Evolutionary conservation across 306 rosid genomes (phyloP), one percentile per base, ranked within the genome.

Genomic region (Begonia peltatifolia): DNA sequence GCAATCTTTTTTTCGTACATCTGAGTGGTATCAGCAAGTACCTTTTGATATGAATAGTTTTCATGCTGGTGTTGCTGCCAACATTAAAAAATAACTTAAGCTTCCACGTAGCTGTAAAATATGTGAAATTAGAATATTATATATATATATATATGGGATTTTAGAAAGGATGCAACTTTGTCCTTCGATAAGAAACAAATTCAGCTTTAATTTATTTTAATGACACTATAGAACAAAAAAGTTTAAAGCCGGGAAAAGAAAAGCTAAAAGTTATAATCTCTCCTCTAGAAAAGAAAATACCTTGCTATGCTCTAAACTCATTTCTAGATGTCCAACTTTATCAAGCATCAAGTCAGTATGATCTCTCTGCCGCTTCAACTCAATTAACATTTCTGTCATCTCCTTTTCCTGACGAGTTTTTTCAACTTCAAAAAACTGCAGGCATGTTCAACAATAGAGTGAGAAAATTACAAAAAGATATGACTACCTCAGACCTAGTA

Each of bases 21-120:
- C 67, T 77, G 82, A 56, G 88, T 74, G 55, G 79, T 81, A 61
- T 81, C 84, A 50, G 79, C 88, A 63, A 81, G 65, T 52, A 71
- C 63, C 67, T 72, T 69, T 65, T 81, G 79, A 62, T 74, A 71
- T 0, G 76, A 55, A 46, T 75, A 69, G 68, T 68, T 77, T 64
- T 81, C 82, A 50, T 65, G 74, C 59, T 71, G 82, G 64, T 74
- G 76, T 72, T 77, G 82, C 84, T 81, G 71, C 64, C 54, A 69
- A 54, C 70, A 70, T 62, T 61, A 44, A 81, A 41, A 48, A 16
- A 53, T 11, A 53, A 14, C 56, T 16, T 14, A 50, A 35, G 10
- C 9, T 22, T 43, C 16, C 9, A 22, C 46, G 43, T 42, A 11
- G 49, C 1, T 38, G 38, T 20, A 20, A 20, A 20, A 20, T 20